Base-by-base conservation (phyloP, 2,329 filamentous ascomycete species). In the Alternaria triticina region DNA sequence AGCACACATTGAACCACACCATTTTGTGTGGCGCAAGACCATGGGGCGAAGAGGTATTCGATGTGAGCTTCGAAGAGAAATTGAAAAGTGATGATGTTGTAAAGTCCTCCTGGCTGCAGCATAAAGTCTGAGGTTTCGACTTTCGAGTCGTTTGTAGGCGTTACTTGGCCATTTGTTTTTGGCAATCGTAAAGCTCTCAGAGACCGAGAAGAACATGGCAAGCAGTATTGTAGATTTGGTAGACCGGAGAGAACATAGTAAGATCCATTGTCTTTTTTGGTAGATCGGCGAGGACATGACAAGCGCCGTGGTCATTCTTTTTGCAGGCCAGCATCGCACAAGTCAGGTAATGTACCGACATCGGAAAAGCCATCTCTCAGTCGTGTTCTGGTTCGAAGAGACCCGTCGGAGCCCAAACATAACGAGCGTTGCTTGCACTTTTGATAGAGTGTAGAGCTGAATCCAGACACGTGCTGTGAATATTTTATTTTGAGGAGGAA, bases 311-410 rank as follows among this genome's bases (percentile, higher is more conserved):
- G n/a, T n/a, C n/a, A n/a, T n/a, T n/a, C n/a, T n/a, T n/a, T n/a
- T n/a, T n/a, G n/a, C n/a, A 36, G 30, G 30, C 30, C 13, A 36
- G 30, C 13, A 8, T 36, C 30, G 30, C 13, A 15, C 13, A 36
- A 36, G 0, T 15, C 30, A 36, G 0, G 30, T 15, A 0, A 36
- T 0, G 30, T 36, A 1, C 4, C 3, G 13, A 0, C 6, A 5
- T 36, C 1, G 1, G 13, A 36, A 6, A 15, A 15, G 30, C 7
- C 1, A 7, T 9, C 15, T 6, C 8, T 40, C n/a, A 10, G n/a
- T 6, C 9, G n/a, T 40, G 36, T 40, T 40, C 5, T 40, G n/a
- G 9, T 17, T 17, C 10, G 4, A 10, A 17, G n/a, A 5, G 2
- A 40, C 5, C 4, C 5, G n/a, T 2, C 11, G 3, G 15, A 36